phyloP scores from a whole-genome alignment of 2,329 filamentous ascomycete species.

The Pseudogymnoascus sp. region DNA sequence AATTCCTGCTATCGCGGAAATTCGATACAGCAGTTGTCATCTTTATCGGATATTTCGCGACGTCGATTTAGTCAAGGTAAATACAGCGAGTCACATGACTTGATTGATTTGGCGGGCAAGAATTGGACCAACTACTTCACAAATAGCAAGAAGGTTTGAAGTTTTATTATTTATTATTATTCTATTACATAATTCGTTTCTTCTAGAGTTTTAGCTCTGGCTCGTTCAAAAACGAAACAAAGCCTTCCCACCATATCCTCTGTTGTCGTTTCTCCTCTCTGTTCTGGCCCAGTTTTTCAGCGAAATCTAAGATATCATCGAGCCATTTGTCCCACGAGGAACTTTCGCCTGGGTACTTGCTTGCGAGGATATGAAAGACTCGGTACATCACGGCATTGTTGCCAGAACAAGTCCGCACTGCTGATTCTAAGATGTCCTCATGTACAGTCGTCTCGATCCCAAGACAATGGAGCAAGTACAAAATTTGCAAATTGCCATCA shows the following conservation, averaged over 20 bases:
- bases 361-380: background rate
- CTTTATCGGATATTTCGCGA: constrained; percentile 6
- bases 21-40: background rate
- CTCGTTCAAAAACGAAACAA: constrained; percentile 2
- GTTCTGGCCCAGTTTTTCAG: background rate
- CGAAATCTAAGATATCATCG: constrained; percentile 4
- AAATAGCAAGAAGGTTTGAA: background rate
- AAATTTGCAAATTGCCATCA: constrained; percentile 10
- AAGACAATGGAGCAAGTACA: constrained; percentile 12
- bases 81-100: constrained; percentile 3
- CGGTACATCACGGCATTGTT: background rate
- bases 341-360: background rate
- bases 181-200: background rate
- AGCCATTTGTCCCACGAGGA: background rate
- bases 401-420: background rate
- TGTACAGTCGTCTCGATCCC: constrained; percentile 8
- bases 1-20: constrained; percentile 6
- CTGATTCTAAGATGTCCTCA: constrained; percentile 7
- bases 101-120: background rate
- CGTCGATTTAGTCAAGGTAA: background rate
- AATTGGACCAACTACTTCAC: background rate
- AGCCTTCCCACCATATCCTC: constrained; percentile 5
- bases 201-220: background rate
- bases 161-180: background rate
- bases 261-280: constrained; percentile 1